Evolutionary conservation across 2,329 filamentous ascomycete species (phyloP).

Genomic region (Monosporascus cannonballus): DNA sequence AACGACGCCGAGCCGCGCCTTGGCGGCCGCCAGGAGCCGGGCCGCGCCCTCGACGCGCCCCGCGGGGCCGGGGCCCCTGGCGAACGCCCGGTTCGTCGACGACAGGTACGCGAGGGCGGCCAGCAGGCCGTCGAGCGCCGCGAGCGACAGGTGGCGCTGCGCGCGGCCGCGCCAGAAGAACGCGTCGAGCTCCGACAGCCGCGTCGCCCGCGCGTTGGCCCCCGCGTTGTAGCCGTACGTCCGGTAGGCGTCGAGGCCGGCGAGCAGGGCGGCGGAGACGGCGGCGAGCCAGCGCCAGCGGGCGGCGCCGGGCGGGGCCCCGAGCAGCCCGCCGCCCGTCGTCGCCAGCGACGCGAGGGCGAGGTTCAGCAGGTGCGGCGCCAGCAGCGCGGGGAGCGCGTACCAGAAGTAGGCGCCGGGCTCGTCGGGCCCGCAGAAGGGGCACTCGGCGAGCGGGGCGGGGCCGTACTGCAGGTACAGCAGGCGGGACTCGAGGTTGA

Average conservation of each 20-base stretch:
- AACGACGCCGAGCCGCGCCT: conserved; percentile 64
- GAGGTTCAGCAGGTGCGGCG: conserved; percentile 78
- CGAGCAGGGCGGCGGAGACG: conserved; percentile 52
- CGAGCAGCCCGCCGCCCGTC: conserved; percentile 31
- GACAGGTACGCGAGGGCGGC: conserved; percentile 67
- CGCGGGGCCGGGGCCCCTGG: conserved; percentile 51
- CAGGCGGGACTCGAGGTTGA: conserved; percentile 64
- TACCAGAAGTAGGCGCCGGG: conserved; percentile 72
- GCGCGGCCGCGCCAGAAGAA: conserved; percentile 66
- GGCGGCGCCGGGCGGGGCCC: conserved; percentile 52
- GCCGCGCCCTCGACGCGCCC: conserved; percentile 60
- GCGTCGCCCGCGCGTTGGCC: conserved; percentile 55
- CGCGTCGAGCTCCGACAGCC: conserved; percentile 58
- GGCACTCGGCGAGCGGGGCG: conserved; percentile 63
- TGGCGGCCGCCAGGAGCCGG: conserved; percentile 49
- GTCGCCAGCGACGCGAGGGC: conserved; percentile 67
- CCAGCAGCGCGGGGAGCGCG: conserved; percentile 64
- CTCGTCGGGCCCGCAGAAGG: conserved; percentile 74
- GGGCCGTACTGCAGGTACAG: conserved; percentile 83
- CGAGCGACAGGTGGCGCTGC: conserved; percentile 58
- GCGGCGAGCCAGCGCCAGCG: conserved; percentile 69
- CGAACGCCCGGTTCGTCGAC: conserved; percentile 73
- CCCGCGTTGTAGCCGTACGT: conserved; percentile 60
- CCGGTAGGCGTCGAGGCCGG: conserved; percentile 59
- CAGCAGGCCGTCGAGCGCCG: conserved; percentile 55